A percentile compares a stretch with the other conserved stretches of the same genome.
Conservation (phyloP, 345 rosid genomes). For the Euphorbia peplus region DNA sequence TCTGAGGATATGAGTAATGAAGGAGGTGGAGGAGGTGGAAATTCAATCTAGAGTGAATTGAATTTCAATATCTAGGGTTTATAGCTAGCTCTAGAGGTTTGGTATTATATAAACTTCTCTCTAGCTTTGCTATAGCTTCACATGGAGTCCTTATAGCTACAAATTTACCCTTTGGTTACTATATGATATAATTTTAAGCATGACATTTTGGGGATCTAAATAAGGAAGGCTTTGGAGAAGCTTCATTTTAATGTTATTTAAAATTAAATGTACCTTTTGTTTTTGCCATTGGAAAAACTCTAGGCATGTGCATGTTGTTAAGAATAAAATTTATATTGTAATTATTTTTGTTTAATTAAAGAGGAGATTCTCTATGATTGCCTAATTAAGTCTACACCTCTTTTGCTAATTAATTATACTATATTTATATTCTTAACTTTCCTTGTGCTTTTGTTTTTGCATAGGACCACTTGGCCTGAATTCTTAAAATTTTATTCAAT, state of each 20-base stretch:
- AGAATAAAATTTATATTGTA: constrained; percentile 24
- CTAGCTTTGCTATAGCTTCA: constrained; percentile 22
- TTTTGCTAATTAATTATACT: constrained; percentile 22
- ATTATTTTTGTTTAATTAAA: constrained; percentile 31
- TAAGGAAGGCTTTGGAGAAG: constrained; percentile 25
- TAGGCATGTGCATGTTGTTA: constrained; percentile 43
- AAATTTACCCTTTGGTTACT: too few species aligned
- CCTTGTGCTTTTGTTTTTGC: constrained; percentile 32
- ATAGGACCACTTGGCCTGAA: constrained; percentile 39
- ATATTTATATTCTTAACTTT: constrained; percentile 19
- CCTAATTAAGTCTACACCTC: constrained; percentile 25
- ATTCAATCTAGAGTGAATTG: too few species aligned
- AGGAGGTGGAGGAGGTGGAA: constrained; percentile 35
- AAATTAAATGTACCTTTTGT: constrained; percentile 10
- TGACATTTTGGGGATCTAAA: constrained; percentile 16
- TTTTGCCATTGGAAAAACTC: constrained; percentile 28
- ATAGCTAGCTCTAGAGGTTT: too few species aligned
- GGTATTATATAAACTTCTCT: constrained; percentile 7
- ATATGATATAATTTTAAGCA: background rate
- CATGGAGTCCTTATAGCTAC: constrained; percentile 29
- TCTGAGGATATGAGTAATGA: constrained; percentile 46
- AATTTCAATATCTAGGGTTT: constrained; percentile 36
- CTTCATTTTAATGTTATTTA: constrained; percentile 14
- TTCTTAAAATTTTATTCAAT: constrained; percentile 12
- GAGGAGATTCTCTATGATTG: constrained; percentile 36